Conservation (phyloP, 208 protist genomes). For the Wallacemonas collosoma region DNA sequence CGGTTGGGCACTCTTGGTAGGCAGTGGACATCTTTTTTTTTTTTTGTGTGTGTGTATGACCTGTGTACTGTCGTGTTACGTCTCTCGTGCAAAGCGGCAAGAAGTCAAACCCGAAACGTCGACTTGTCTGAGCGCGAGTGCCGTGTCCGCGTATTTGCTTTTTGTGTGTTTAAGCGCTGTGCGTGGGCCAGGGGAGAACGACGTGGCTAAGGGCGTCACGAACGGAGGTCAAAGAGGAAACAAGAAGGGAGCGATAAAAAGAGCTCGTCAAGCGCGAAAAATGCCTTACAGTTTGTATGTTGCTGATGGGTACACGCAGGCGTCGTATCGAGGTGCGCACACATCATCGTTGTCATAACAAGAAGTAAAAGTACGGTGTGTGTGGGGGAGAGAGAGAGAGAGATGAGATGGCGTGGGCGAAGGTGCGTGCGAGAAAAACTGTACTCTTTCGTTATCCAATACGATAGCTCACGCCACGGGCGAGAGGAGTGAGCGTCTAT, state of each 20-base stretch:
- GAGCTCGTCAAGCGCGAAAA: neutral
- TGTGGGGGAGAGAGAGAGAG: neutral
- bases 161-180: neutral
- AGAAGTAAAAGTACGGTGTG: neutral
- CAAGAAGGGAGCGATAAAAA: neutral
- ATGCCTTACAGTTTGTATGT: too few species aligned
- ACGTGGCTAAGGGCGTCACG: neutral
- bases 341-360: neutral
- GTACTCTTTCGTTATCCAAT: neutral
- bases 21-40: constrained; percentile 4
- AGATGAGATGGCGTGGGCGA: neutral
- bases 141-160: neutral
- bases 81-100: too few species aligned
- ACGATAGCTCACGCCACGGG: neutral
- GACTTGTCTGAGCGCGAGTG: too few species aligned
- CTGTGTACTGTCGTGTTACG: too few species aligned
- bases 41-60: constrained; percentile 12
- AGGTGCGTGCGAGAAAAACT: neutral
- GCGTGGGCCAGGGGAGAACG: neutral
- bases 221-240: neutral
- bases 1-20: constrained; percentile 16
- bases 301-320: too few species aligned
- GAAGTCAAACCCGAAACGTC: too few species aligned
- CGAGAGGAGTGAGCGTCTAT: too few species aligned
- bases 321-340: too few species aligned